Evolutionary conservation across 371 early-diverging fungal species (phyloP), one percentile per base, ranked within the genome.

Genomic region (Apophysomyces trapeziformis): DNA sequence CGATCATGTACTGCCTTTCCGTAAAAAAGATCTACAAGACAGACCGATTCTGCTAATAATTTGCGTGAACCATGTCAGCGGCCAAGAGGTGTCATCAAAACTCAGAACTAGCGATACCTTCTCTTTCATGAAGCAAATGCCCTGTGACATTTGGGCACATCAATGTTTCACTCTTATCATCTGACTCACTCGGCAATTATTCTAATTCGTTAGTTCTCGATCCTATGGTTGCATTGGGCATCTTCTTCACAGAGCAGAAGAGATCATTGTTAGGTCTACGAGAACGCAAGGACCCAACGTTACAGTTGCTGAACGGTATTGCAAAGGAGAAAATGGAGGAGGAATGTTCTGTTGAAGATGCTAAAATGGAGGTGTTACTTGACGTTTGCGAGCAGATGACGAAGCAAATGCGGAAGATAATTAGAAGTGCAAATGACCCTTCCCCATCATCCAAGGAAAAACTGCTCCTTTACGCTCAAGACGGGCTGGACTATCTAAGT

Each of bases 161-260:
- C 21, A 50, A 50, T 50, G 50, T 18, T 50, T 50, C 9, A n/a
- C 50, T 50, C 21, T 50, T 50, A 50, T 50, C 50, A 2, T 50
- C 21, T 50, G 50, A 50, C 21, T 18, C 50, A 18, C 50, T 50
- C 2, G 38, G 61, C 43, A n/a, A 60, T 18, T 43, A 60, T 14
- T 21, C 4, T 50, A 50, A 50, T 18, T 18, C 21, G 50, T 2
- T 50, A 18, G 50, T 18, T 38, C 44, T 45, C 41, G 13, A 35
- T 41, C 61, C 61, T 14, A 60, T 60, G 61, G 26, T 44, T 1
- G 44, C 61, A 16, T 43, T 60, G 18, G 45, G 43, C 44, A 38
- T 60, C 37, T 41, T 58, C 37, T 58, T 58, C 58, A 36, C 58
- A 21, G 5, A 58, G 37, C 58, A 58, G 35, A 58, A 58, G 58